phyloP scores from a whole-genome alignment of 352 stramenopile species.

The Phytophthora hybrid region DNA sequence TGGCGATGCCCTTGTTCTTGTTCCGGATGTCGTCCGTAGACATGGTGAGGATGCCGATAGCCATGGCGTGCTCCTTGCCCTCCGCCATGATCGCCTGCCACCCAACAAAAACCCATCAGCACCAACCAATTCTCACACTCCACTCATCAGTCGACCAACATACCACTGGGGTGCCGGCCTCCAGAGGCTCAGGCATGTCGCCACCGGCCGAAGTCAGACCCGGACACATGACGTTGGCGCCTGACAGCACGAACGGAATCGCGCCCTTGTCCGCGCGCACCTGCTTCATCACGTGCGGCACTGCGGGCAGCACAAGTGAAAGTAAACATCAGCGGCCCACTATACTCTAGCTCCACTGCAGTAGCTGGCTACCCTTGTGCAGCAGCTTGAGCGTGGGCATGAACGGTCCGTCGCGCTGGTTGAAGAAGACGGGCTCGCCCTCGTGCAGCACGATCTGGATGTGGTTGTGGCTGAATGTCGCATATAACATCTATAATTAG shows the following conservation, averaged over 20 bases:
- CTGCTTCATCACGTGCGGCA: slow-evolving; percentile 93
- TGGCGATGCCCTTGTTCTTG: slow-evolving; percentile 97
- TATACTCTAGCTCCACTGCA: too few species aligned
- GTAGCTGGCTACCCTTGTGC: slow-evolving; percentile 89
- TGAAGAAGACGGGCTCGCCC: slow-evolving; percentile 96
- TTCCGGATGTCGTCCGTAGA: slow-evolving; percentile 95
- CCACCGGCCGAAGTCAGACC: slow-evolving; percentile 96
- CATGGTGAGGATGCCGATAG: slow-evolving; percentile 97
- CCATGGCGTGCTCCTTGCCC: slow-evolving; percentile 97
- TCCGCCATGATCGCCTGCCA: slow-evolving; percentile 96
- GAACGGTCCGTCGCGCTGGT: slow-evolving; percentile 97
- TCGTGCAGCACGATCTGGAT: slow-evolving; percentile 92
- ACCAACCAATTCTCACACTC: not conserved
- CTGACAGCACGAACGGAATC: slow-evolving; percentile 98
- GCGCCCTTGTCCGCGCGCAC: slow-evolving; percentile 97
- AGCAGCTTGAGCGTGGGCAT: slow-evolving; percentile 96
- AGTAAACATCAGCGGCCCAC: too few species aligned
- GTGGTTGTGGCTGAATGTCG: slow-evolving; percentile 82
- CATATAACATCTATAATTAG: slow-evolving; percentile 30
- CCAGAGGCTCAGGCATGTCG: slow-evolving; percentile 92
- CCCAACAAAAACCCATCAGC: slow-evolving; percentile 3
- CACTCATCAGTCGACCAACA: slow-evolving; percentile 22
- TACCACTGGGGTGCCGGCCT: slow-evolving; percentile 86
- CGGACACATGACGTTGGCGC: slow-evolving; percentile 99
- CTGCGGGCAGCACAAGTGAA: slow-evolving; percentile 26